Base-by-base conservation (phyloP, 176 grass and related monocot genomes). In the Cocos nucifera region DNA sequence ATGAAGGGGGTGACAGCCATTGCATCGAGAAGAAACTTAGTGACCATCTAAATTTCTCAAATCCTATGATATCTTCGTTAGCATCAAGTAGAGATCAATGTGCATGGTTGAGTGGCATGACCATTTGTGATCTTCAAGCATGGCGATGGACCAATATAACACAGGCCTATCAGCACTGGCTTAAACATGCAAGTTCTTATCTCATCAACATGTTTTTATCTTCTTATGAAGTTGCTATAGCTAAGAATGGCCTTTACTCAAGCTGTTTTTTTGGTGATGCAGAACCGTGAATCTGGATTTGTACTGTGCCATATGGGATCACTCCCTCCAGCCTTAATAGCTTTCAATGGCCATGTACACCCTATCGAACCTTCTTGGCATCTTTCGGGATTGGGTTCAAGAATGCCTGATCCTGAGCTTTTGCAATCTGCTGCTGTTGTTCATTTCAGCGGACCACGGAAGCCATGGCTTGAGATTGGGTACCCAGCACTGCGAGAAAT, bases 381-480 rank as follows among this genome's bases (percentile, higher is more conserved):
- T 49, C 55, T 89, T 70, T 69, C 76, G 21, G 84, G 73, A 4
- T 83, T 98, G 22, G 94, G 84, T 14, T 71, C 68, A 81, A 67
- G 51, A 27, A 51, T 63, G 56, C 85, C 89, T 9, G 77, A 79
- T 54, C 59, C 74, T 24, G 73, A 85, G 61, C 66, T 64, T 50
- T 62, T 93, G 60, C 26, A 69, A 59, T 65, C 61, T 9, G 60
- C 82, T 19, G 67, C 85, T 18, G 84, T 98, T 1, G 54, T 93
- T 56, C 94, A 98, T 75, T 98, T 98, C 82, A 93, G 85, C 26
- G 94, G 94, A 50, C 84, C 88, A 24, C 66, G 81, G 49, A 98
- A 98, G 67, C 94, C 94, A n/a, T 98, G 94, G 94, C 79, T 93
- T 29, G 88, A 92, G 67, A 73, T 88, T 15, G 78, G 69, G 30